Evolutionary conservation across 345 rosid genomes (phyloP), one percentile per base, ranked within the genome.

Genomic region (Lumnitzera littorea): DNA sequence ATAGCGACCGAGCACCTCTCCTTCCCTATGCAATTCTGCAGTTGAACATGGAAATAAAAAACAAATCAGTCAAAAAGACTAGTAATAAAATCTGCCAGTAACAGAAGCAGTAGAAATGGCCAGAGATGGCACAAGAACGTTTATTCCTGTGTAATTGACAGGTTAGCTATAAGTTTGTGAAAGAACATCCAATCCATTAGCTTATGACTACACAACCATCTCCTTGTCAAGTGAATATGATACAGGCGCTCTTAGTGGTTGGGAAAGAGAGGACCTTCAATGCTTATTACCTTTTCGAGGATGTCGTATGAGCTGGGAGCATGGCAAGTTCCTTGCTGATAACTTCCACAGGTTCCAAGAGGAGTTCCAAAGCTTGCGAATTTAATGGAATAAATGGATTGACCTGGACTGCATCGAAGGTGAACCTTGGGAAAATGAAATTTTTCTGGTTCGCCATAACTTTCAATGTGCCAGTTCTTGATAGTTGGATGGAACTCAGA

Each of bases 311-410:
- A 91, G 12, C 87, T 70, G 7, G 84, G 65, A 67, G 98, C 92
- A 55, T 91, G 99, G 72, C 99, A 95, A 64, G 85, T 65, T 66
- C 99, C 99, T 76, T 95, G 94, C 70, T 86, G 87, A 78, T 88
- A 95, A 58, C 82, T 82, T 20, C 99, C 99, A 46, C 99, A 95
- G 12, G 91, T 91, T 63, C 99, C 99, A n/a, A 86, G 67, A 47
- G 98, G 98, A 69, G 97, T 91, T 46, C 99, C 99, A 15, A 86
- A 95, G 83, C 99, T 95, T 2, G 99, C 98, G 46, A 95, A 95
- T 64, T 88, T 95, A 13, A 95, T 95, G 69, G 89, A 65, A 53
- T 88, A 80, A 63, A 95, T 88, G 15, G 87, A 62, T 66, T 91
- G 94, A 57, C 99, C 98, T 24, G 67, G 76, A 71, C 74, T 82